A percentile compares a stretch with the other conserved stretches of the same genome.
Conservation (phyloP, 306 rosid genomes). For the Boehmeria nivea region DNA sequence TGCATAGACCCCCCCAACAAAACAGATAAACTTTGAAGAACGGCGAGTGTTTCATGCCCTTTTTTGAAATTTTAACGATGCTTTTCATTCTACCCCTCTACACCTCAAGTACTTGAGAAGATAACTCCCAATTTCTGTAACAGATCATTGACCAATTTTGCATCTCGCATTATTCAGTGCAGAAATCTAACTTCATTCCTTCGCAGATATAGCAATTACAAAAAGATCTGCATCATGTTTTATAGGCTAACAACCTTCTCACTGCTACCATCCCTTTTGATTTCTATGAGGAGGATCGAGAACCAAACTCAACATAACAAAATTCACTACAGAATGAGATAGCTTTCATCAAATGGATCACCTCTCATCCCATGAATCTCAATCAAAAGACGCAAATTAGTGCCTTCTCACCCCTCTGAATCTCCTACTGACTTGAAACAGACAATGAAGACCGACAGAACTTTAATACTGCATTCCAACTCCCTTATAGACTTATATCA, state of each 20-base stretch:
- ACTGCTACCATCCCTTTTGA: too few relatives aligned
- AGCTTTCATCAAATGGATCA: constrained; percentile 10
- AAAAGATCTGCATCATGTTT: too few relatives aligned
- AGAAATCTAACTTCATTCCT: constrained; percentile 12
- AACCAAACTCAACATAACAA: too few relatives aligned
- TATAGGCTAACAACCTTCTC: too few relatives aligned
- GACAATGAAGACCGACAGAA: too few relatives aligned
- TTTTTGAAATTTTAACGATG: not conserved
- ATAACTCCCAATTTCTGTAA: constrained; percentile 2
- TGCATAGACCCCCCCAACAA: too few relatives aligned
- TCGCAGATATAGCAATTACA: too few relatives aligned
- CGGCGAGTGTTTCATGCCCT: not conserved
- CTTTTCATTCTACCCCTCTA: not conserved
- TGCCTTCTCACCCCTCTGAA: constrained; percentile 11
- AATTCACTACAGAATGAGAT: too few relatives aligned
- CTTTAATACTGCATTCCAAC: too few relatives aligned
- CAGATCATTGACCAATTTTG: not conserved
- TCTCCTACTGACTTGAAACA: too few relatives aligned
- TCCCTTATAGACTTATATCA: too few relatives aligned
- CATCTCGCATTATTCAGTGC: constrained; percentile 18
- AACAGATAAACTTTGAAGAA: not conserved
- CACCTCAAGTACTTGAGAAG: not conserved
- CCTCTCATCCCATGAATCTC: constrained; percentile 23
- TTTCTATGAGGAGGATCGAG: too few relatives aligned
- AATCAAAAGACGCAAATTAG: constrained; percentile 9